phyloP scores from a whole-genome alignment of 441 rosid genomes.

The Gossypium gossypioides region DNA sequence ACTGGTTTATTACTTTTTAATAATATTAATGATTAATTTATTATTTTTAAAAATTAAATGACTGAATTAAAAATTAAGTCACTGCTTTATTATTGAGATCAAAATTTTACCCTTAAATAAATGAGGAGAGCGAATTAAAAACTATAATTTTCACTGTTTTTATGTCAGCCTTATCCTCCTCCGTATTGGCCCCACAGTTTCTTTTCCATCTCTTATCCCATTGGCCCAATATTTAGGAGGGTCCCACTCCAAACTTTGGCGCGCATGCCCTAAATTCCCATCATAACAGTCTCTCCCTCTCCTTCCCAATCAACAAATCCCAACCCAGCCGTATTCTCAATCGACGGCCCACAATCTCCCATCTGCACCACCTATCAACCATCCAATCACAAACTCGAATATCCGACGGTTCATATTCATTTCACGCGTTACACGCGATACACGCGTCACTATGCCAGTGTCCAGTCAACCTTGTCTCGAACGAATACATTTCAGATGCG shows the following conservation, averaged over 20 bases:
- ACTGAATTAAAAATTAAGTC: too few species aligned
- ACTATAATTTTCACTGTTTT: too few species aligned
- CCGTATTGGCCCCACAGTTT: background rate
- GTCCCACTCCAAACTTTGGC: conserved; percentile 12
- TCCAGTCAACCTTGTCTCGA: conserved; percentile 23
- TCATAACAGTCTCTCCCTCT: background rate
- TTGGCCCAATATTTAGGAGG: background rate
- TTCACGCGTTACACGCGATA: background rate
- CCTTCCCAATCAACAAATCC: background rate
- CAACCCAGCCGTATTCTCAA: conserved; percentile 20
- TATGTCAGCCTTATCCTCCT: background rate
- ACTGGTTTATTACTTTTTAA: too few species aligned
- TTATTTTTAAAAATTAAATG: too few species aligned
- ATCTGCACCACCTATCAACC: background rate
- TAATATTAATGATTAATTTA: too few species aligned
- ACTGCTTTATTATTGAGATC: too few species aligned
- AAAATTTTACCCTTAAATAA: too few species aligned
- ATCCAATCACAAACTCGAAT: background rate
- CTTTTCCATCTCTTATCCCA: background rate
- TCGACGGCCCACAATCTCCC: conserved; percentile 21
- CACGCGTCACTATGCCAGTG: conserved; percentile 25
- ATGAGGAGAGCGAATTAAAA: too few species aligned
- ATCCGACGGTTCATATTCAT: conserved; percentile 13
- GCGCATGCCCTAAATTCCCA: conserved; percentile 17
- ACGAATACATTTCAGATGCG: conserved; percentile 16